Base-by-base conservation (phyloP, 768 basidiomycete genomes). In the Suillus placidus region DNA sequence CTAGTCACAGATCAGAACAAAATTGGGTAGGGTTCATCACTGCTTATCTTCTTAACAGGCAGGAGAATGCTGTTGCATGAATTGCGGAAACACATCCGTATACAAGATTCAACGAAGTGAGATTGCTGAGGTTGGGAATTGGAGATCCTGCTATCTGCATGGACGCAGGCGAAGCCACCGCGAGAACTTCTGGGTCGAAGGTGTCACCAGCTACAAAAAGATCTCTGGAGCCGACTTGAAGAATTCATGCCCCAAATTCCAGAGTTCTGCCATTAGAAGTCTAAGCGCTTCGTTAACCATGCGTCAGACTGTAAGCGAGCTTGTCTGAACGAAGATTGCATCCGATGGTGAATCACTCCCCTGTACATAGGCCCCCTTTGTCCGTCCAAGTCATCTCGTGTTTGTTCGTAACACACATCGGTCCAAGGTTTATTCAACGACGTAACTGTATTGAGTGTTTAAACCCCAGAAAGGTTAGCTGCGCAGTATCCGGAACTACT, bases 151-250 rank as follows among this genome's bases (percentile, higher is more conserved):
- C 70, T 3, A 71, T 60, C 32, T 71, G 60, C 10, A 71, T 70
- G 61, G 73, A 70, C 71, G 38, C 61, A 61, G 77, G 74, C 2
- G 77, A 69, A 1, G 70, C 70, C 6, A 78, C 75, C 4, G 67
- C 64, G 34, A 88, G 79, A 42, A 83, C 72, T 0, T 67, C 67
- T 7, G 79, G 72, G 66, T 87, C 81, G 57, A 89, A 83, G 0
- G 76, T 78, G 68, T 89, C 82, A 1, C 87, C 88, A 6, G 79
- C 71, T 20, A 89, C 62, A 71, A 89, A 89, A 85, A 88, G 0
- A 80, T 78, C 34, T 82, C 79, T 0, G 82, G 80, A 0, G 82
- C 84, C 4, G 83, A 80, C 60, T 72, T 81, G 78, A 88, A 90
- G 16, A 90, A 74, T 45, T 84, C 79, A 69, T 88, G 87, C 1